Conservation (phyloP, 768 basidiomycete genomes). For the Agaricus sinodeliciosus region DNA sequence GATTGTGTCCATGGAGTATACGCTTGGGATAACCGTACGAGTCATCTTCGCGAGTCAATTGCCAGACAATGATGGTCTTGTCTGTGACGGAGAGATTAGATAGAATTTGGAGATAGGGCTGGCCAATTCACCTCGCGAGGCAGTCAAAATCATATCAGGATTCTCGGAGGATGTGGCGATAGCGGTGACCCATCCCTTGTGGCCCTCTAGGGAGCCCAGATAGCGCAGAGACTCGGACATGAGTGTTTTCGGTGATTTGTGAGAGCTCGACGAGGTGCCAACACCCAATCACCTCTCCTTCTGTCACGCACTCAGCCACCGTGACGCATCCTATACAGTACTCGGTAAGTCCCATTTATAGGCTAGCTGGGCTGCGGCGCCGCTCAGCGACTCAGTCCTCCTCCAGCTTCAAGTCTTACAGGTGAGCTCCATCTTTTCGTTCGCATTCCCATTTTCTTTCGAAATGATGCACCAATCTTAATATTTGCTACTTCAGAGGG, state of each 20-base stretch:
- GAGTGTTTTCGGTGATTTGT: slow-evolving; percentile 20
- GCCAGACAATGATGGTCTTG: slow-evolving; percentile 99
- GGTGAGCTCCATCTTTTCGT: neutral
- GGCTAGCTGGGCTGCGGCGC: slow-evolving; percentile 14
- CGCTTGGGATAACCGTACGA: slow-evolving; percentile 95
- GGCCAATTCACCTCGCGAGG: slow-evolving; percentile 75
- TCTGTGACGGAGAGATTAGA: slow-evolving; percentile 46
- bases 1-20: slow-evolving; percentile 97
- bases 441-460: neutral
- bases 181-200: slow-evolving; percentile 98
- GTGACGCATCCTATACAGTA: slow-evolving; percentile 59
- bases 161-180: slow-evolving; percentile 98
- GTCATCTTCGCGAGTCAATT: slow-evolving; percentile 89
- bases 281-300: slow-evolving; percentile 21
- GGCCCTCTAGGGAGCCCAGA: slow-evolving; percentile 87
- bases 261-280: slow-evolving; percentile 23
- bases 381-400: neutral
- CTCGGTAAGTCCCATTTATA: slow-evolving; percentile 22
- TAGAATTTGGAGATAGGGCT: slow-evolving; percentile 17
- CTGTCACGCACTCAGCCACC: slow-evolving; percentile 52
- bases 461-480: slow-evolving; percentile 31
- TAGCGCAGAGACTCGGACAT: slow-evolving; percentile 88
- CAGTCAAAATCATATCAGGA: slow-evolving; percentile 98
- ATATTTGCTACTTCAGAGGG: slow-evolving; percentile 94
- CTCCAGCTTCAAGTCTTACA: too few species aligned